These are phyloP conservation scores for Prunus mume DNA, from an alignment of 306 rosid species.

Conservation along the genomic window DNA sequence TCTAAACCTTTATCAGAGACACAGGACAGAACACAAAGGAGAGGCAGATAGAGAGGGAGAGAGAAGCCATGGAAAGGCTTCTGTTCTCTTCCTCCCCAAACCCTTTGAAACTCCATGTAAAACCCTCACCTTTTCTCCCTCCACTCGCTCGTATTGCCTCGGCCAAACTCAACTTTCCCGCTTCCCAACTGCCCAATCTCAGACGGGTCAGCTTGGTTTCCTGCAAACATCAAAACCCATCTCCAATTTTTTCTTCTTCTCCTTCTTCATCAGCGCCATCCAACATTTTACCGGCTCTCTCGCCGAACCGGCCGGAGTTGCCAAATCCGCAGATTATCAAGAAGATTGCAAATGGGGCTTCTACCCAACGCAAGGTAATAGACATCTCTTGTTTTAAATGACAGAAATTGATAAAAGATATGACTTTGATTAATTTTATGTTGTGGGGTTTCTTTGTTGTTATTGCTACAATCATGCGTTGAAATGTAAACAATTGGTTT, in stretches of 20 bases:
- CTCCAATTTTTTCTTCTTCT: conserved; percentile 30
- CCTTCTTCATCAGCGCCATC: conserved; percentile 27
- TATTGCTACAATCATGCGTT: neutral
- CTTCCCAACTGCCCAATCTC: conserved; percentile 25
- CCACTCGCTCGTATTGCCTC: conserved; percentile 34
- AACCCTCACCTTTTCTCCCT: conserved; percentile 23
- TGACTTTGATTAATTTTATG: neutral
- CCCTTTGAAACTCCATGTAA: conserved; percentile 35
- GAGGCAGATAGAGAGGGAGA: conserved; percentile 21
- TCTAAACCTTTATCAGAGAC: neutral
- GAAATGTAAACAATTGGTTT: neutral
- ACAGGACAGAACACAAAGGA: conserved; percentile 8
- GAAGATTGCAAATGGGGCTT: conserved; percentile 37
- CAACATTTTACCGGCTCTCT: conserved; percentile 9
- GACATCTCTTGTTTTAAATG: neutral
- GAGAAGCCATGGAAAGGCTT: conserved; percentile 84
- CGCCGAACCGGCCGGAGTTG: conserved; percentile 24
- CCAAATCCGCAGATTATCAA: conserved; percentile 33
- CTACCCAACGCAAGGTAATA: conserved; percentile 51
- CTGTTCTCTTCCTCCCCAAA: conserved; percentile 58
- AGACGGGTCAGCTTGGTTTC: conserved; percentile 27
- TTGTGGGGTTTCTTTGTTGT: neutral
- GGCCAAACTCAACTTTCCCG: conserved; percentile 36
- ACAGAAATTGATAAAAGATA: neutral
- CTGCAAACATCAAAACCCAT: conserved; percentile 37